Evolutionary conservation across 106 monocot species (phyloP).

Genomic region (Cymbidium sinense): DNA sequence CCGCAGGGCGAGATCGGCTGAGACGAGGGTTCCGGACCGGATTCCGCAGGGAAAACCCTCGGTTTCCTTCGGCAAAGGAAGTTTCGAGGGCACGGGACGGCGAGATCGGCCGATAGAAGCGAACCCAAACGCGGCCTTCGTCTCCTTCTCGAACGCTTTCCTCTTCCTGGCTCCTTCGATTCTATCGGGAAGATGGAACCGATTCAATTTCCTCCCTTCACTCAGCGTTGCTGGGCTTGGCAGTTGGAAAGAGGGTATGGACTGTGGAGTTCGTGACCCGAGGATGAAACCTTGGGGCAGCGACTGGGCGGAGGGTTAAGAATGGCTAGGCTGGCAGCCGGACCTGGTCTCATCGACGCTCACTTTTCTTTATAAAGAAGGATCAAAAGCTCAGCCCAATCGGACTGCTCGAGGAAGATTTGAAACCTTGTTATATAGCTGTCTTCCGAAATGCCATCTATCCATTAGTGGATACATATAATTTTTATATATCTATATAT

Average conservation of each 20-base stretch:
- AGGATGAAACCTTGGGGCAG: neutral
- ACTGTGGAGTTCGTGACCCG: neutral
- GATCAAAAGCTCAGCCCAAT: neutral
- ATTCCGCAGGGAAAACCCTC: too few relatives aligned
- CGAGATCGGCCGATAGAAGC: too few relatives aligned
- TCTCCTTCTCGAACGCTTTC: neutral
- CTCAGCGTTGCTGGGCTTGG: neutral
- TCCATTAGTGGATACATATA: too few relatives aligned
- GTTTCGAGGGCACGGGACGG: too few relatives aligned
- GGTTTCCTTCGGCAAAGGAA: too few relatives aligned
- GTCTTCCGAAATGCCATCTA: too few relatives aligned
- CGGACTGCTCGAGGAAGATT: neutral
- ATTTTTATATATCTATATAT: too few relatives aligned
- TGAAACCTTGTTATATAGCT: neutral
- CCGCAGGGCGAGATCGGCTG: too few relatives aligned
- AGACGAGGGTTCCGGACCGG: too few relatives aligned
- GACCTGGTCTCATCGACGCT: neutral
- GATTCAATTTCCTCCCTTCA: neutral
- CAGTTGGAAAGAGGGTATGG: too few relatives aligned
- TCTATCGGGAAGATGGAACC: neutral
- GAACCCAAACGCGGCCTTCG: too few relatives aligned
- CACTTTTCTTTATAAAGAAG: neutral
- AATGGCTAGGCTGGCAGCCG: constrained; percentile 3
- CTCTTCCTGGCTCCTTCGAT: neutral
- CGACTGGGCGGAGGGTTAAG: neutral